These are phyloP conservation scores for Pseudogymnoascus sp. DNA, from an alignment of 2,329 filamentous ascomycete species.

Conservation along the genomic window DNA sequence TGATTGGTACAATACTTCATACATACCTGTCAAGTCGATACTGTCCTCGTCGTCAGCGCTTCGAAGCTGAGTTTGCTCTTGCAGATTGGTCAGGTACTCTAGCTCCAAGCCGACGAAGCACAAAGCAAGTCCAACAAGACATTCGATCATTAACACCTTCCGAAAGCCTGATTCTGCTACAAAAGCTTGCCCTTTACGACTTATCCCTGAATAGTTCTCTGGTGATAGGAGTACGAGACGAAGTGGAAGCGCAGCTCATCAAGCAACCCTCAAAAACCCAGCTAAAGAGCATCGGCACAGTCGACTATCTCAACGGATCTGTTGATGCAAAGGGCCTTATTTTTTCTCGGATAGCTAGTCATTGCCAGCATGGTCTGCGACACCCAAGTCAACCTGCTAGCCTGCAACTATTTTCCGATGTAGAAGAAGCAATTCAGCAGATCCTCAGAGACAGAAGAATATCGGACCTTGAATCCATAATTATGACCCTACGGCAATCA, in stretches of 20 bases:
- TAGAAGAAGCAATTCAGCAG: slow-evolving; percentile 22
- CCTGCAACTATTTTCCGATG: slow-evolving; percentile 34
- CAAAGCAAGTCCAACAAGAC: slow-evolving; percentile 30
- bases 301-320: slow-evolving; percentile 34
- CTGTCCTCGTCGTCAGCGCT: slow-evolving; percentile 34
- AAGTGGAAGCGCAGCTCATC: slow-evolving; percentile 31
- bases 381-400: slow-evolving; percentile 30
- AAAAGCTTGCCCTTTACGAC: slow-evolving; percentile 23
- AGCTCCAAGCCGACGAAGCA: slow-evolving; percentile 28
- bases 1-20: slow-evolving; percentile 38
- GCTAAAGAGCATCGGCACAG: slow-evolving; percentile 33
- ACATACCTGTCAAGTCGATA: slow-evolving; percentile 39
- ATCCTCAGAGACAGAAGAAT: slow-evolving; percentile 16
- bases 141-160: slow-evolving; percentile 35
- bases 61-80: slow-evolving; percentile 34
- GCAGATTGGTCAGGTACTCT: slow-evolving; percentile 32
- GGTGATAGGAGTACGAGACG: slow-evolving; percentile 28
- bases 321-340: slow-evolving; percentile 31
- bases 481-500: slow-evolving; percentile 11
- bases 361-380: slow-evolving; percentile 31
- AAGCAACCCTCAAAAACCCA: slow-evolving; percentile 34
- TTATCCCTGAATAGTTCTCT: slow-evolving; percentile 23
- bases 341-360: slow-evolving; percentile 35
- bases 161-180: slow-evolving; percentile 35
- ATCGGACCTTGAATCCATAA: slow-evolving; percentile 16